phyloP scores from a whole-genome alignment of 805 yeast genomes.

The Barnettozyma sp. region DNA sequence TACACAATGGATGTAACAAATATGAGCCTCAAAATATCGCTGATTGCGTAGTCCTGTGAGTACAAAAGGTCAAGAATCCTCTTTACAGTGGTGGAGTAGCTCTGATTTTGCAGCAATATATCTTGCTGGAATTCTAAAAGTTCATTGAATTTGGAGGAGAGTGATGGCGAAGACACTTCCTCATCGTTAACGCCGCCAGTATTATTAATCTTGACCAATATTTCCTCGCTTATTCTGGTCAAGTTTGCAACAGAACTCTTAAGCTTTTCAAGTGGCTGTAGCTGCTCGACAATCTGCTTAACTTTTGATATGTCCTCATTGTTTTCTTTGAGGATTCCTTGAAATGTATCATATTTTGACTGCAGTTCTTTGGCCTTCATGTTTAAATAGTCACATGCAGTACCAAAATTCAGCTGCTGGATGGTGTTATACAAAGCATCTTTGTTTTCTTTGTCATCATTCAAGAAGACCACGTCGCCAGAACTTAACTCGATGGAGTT shows the following conservation, averaged over 20 bases:
- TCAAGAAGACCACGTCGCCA: conserved; percentile 18
- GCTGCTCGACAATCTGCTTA: conserved; percentile 60
- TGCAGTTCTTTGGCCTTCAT: conserved; percentile 65
- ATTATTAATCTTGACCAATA: conserved; percentile 39
- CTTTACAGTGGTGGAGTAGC: conserved; percentile 29
- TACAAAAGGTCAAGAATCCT: conserved; percentile 46
- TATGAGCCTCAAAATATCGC: conserved; percentile 45
- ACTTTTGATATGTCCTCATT: conserved; percentile 36
- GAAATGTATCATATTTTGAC: conserved; percentile 54
- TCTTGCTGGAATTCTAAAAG: conserved; percentile 61
- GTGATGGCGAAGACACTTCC: too few relatives aligned
- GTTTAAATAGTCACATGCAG: conserved; percentile 70
- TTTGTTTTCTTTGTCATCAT: conserved; percentile 21
- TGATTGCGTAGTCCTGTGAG: conserved; percentile 29
- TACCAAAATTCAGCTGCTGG: conserved; percentile 66
- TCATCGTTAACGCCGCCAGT: conserved; percentile 8
- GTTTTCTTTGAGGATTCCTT: conserved; percentile 26
- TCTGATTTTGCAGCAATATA: conserved; percentile 47
- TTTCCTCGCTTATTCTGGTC: conserved; percentile 63
- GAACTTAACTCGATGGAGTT: conserved; percentile 28
- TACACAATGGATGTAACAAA: conserved; percentile 55
- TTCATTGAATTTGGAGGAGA: conserved; percentile 12
- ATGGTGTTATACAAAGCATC: conserved; percentile 41
- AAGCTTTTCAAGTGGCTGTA: conserved; percentile 57
- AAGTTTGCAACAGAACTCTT: conserved; percentile 69